These are phyloP conservation scores for Nitzschia putrida DNA, from an alignment of 108 stramenopile species.

Conservation along the genomic window DNA sequence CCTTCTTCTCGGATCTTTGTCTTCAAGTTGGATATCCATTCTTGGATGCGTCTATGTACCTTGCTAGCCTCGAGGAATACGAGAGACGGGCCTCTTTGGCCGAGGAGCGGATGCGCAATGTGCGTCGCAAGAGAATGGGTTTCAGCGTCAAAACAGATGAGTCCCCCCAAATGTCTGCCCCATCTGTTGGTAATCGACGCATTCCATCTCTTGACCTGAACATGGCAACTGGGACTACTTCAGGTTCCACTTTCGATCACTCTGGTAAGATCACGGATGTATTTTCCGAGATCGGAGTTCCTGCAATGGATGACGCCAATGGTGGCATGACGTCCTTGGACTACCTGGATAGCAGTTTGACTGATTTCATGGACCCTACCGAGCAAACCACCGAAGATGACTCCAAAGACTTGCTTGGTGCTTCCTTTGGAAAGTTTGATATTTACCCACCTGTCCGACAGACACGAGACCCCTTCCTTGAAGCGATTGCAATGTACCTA, in stretches of 20 bases:
- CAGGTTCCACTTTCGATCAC: not conserved
- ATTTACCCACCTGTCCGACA: not conserved
- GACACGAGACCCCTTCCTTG: constrained; percentile 39
- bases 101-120: constrained; percentile 48
- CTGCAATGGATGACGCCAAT: not conserved
- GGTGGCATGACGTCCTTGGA: not conserved
- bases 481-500: constrained; percentile 39
- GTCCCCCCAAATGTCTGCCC: not conserved
- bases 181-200: not conserved
- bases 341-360: not conserved
- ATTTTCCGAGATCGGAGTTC: not conserved
- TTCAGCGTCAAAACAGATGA: constrained; percentile 2
- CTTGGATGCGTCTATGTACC: constrained; percentile 57
- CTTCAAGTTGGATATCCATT: constrained; percentile 51
- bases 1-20: constrained; percentile 62
- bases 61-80: constrained; percentile 52
- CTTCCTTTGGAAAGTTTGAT: not conserved
- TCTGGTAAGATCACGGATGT: not conserved
- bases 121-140: constrained; percentile 61
- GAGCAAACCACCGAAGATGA: not conserved
- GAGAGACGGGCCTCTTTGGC: constrained; percentile 38
- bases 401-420: not conserved
- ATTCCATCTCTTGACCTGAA: not conserved
- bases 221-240: not conserved
- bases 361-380: not conserved